Base-by-base conservation (phyloP, 2,329 filamentous ascomycete genomes). In the Aspergillus clavatus region DNA sequence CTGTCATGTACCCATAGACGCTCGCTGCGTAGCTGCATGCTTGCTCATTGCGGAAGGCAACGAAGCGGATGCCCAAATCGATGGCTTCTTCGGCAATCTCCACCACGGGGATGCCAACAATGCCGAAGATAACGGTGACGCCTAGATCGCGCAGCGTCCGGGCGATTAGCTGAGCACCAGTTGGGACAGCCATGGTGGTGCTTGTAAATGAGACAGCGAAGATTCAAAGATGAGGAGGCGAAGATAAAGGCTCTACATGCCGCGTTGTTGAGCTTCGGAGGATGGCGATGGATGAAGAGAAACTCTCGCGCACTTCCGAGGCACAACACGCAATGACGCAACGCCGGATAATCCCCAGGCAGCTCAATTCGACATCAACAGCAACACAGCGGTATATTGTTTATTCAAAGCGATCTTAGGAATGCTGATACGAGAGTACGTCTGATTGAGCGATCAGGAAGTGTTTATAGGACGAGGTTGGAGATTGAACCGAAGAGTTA, bases 31-130 rank as follows among this genome's bases (percentile, higher is more conserved):
- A 81, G 51, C 72, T 73, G 24, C 75, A 76, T 8, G 78, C 76
- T 59, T 82, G 78, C 52, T 82, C 78, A 51, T 81, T 81, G 23
- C 78, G 67, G 52, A 80, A 81, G 21, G 72, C 77, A 41, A 81
- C 74, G 60, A 80, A 81, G 23, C 75, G 71, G 49, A 81, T 79
- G 1, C 78, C 78, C 33, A 79, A 62, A 41, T 75, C 72, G 56
- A 80, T 75, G 40, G 73, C 75, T 61, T 79, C 72, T 59, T 81
- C 76, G 18, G 75, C 78, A 29, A 81, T 78, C 44, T 80, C 75
- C 22, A 78, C 74, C 5, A 80, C 72, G 7, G 77, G 77, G 28
- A 78, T 72, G n/a, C 76, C 76, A 22, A 77, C 74, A 24, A 77
- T 68, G 33, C 75, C 76, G 54, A 79, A 78, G 50, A 79, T 69